phyloP scores from a whole-genome alignment of 2,329 filamentous ascomycete genomes.

The Diaporthe sp. region DNA sequence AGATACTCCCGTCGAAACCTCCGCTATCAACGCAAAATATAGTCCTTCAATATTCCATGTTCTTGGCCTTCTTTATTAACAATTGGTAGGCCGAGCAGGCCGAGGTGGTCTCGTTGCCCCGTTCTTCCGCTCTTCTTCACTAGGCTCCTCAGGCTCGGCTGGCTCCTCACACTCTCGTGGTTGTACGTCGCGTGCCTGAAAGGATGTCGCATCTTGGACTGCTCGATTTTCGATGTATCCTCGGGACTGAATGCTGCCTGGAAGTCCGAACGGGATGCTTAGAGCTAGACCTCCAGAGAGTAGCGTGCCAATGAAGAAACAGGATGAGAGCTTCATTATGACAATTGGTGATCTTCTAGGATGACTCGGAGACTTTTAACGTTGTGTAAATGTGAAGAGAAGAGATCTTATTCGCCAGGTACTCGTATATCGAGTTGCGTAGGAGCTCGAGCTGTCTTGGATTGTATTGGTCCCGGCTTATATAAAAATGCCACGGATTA shows the following conservation, averaged over 20 bases:
- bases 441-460: not conserved
- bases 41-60: no score
- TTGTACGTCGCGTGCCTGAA: not conserved
- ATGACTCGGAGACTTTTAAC: no score
- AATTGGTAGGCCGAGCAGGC: conserved; percentile 4
- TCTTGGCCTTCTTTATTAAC: not conserved
- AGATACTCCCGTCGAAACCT: not conserved
- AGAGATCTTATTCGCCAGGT: not conserved
- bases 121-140: conserved; percentile 1
- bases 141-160: conserved; percentile 11
- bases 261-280: not conserved
- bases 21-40: not conserved
- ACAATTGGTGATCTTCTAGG: no score
- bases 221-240: not conserved
- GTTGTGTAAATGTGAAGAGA: not conserved
- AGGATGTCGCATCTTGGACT: not conserved
- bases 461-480: not conserved
- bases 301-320: not conserved
- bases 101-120: conserved; percentile 1
- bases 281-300: not conserved
- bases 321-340: not conserved
- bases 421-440: not conserved
- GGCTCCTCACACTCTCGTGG: conserved; percentile 21
- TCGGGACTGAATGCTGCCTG: not conserved
- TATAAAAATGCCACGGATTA: not conserved